Base-by-base conservation (phyloP, 2,329 filamentous ascomycete species). In the Aspergillaceae sp. region DNA sequence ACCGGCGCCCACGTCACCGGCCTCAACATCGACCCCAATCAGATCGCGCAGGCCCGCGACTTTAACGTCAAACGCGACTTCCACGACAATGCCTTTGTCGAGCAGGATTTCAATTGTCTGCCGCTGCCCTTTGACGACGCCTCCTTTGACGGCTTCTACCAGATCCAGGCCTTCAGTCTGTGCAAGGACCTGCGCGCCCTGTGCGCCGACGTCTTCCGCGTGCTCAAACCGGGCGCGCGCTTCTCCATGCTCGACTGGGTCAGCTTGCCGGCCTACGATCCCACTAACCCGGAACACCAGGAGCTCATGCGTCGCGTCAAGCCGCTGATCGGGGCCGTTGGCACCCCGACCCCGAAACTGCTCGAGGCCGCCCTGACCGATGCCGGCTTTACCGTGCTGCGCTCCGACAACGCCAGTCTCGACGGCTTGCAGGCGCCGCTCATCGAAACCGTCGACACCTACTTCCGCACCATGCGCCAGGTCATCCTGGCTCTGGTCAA, bases 101-200 rank as follows among this genome's bases (percentile, higher is more conserved):
- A 71, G 30, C 70, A 71, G 52, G 74, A 77, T 53, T 74, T 76
- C 59, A 77, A 78, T 58, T 62, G 64, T 38, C 65, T 77, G 30
- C 74, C 75, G 1, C 64, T 78, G 1, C 75, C 74, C 1, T 77
- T 78, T 46, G 68, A 58, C 9, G 69, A 77, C 50, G 60, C 58
- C 28, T 67, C 64, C 37, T 76, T 78, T 55, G 74, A 78, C 47
- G 74, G 68, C 29, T 76, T 77, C 48, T 78, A 72, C 68, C 76
- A 71, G 73, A 82, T 71, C 71, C 82, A 69, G 69, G 81, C 65
- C 46, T 74, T 69, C 57, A 80, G 69, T 66, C 73, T 70, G 29
- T 76, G 72, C 65, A 74, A 74, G 49, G 73, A 77, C 44, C 64
- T 73, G 2, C 54, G 63, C 2, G 60, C 64, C 5, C 64, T 76